Conservation (phyloP, 2,329 filamentous ascomycete genomes). For the Colletotrichum spinosum region DNA sequence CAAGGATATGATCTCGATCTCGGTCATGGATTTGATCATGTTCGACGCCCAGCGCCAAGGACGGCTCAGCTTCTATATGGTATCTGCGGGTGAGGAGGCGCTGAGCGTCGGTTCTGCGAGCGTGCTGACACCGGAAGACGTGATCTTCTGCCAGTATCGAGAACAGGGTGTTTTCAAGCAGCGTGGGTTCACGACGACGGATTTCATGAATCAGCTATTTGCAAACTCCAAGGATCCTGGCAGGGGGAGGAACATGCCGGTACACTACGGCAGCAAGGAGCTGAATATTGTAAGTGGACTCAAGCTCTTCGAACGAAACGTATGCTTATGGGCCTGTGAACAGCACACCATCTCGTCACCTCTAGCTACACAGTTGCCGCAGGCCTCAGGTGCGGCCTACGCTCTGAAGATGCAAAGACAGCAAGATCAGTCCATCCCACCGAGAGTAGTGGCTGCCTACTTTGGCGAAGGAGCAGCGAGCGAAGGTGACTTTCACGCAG, state of each 20-base stretch:
- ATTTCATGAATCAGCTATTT: conserved; percentile 97
- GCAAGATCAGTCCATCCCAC: conserved; percentile 75
- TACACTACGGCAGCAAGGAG: conserved; percentile 90
- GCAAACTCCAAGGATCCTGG: conserved; percentile 85
- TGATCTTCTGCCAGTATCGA: conserved; percentile 94
- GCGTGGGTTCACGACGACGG: conserved; percentile 84
- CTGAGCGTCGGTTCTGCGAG: conserved; percentile 91
- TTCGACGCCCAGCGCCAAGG: conserved; percentile 97
- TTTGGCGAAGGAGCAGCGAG: conserved; percentile 93
- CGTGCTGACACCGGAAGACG: conserved; percentile 84
- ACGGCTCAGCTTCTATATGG: conserved; percentile 97
- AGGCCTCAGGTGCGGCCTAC: conserved; percentile 88
- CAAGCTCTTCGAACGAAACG: not conserved
- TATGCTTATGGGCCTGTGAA: not conserved
- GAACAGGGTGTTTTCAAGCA: conserved; percentile 93
- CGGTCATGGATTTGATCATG: conserved; percentile 97
- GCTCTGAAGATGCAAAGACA: conserved; percentile 84
- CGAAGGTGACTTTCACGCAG: conserved; percentile 93
- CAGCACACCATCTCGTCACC: conserved; percentile 87
- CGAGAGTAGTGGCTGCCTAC: conserved; percentile 82
- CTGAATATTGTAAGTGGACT: conserved; percentile 79
- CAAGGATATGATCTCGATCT: conserved; percentile 73
- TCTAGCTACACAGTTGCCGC: conserved; percentile 88
- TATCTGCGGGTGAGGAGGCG: conserved; percentile 93
- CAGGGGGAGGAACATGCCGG: conserved; percentile 92